Base-by-base conservation (phyloP, 495 filamentous ascomycete genomes). In the Apodospora peruviana region DNA sequence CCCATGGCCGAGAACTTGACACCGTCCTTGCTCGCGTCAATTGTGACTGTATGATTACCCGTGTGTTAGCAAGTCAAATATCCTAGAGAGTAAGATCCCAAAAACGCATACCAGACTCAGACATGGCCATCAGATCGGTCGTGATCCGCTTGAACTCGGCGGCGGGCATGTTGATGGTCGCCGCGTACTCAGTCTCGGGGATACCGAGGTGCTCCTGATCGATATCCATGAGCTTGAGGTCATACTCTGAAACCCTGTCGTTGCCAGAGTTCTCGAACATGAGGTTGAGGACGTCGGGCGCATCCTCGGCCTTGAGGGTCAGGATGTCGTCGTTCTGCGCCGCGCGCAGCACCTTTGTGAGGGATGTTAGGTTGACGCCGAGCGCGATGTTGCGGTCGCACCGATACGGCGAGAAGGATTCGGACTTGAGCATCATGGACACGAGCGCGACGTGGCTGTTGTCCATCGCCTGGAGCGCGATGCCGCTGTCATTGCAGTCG, bases 191-290 rank as follows among this genome's bases (percentile, higher is more conserved):
- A 11, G 94, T 99, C 55, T 97, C 94, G 22, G 93, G 93, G 64
- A 99, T 99, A 37, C 93, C 93, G 72, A 99, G 70, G 68, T 99
- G 93, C 75, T 99, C 93, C 72, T 99, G 93, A 71, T 99, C 93
- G 67, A 99, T 96, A 68, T 99, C 93, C 94, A 99, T 99, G 53
- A 99, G 80, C 82, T 99, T 99, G 73, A 99, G 85, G 71, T 99
- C 93, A 68, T 97, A 99, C 71, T 97, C 93, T 75, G 87, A 93
- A 51, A 97, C 79, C 43, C 93, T 75, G 68, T 99, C 93, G 55
- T 81, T 88, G 67, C 87, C 87, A 50, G 51, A 75, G 71, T 82
- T 91, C 83, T 99, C 93, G 66, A 99, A 97, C 54, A 91, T 82
- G 50, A 99, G 77, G 76, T 96, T 97, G 41, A 99, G 80, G 18